Base-by-base conservation (phyloP, 2,329 filamentous ascomycete genomes). In the Claviceps humidiphila region DNA sequence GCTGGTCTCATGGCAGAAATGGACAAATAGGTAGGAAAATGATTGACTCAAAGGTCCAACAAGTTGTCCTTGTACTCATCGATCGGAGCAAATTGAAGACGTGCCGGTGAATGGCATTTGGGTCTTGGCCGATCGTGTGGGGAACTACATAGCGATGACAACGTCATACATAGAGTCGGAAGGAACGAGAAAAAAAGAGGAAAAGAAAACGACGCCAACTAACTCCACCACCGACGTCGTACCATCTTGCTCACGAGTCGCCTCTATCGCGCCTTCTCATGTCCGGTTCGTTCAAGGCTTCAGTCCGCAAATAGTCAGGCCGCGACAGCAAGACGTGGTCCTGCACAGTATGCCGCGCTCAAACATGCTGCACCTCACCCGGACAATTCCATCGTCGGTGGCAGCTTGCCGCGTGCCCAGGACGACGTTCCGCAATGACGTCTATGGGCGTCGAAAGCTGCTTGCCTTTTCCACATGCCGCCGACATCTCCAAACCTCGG, bases 401-500 rank as follows among this genome's bases (percentile, higher is more conserved):
- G 46, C 48, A 49, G 47, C 51, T 30, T 57, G 54, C 54, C 58
- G 56, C 53, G 53, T 51, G 51, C 56, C 52, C 45, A 46, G 47
- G 26, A 46, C 38, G 5, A 20, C 40, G 13, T 39, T 51, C 17
- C 51, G 50, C 45, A 41, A 51, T 51, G 54, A 54, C 52, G 49
- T 54, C 54, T 43, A 43, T 22, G 7, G 40, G 5, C 13, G 14
- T 13, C 17, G 34, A 39, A 13, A 20, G 14, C 13, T 43, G 30
- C 16, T 45, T 42, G 38, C n/a, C 26, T 24, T 24, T 17, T 7
- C 47, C n/a, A 17, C 47, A 41, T 50, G 53, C 42, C 53, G 54
- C 46, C 62, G 63, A 53, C 58, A 58, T 53, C 53, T 66, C 51
- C 66, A 66, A 54, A 63, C 62, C 34, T 60, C 64, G 7, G 64